Evolutionary conservation across 2,329 filamentous ascomycete genomes (phyloP).

Genomic region (Colletotrichum lentis): DNA sequence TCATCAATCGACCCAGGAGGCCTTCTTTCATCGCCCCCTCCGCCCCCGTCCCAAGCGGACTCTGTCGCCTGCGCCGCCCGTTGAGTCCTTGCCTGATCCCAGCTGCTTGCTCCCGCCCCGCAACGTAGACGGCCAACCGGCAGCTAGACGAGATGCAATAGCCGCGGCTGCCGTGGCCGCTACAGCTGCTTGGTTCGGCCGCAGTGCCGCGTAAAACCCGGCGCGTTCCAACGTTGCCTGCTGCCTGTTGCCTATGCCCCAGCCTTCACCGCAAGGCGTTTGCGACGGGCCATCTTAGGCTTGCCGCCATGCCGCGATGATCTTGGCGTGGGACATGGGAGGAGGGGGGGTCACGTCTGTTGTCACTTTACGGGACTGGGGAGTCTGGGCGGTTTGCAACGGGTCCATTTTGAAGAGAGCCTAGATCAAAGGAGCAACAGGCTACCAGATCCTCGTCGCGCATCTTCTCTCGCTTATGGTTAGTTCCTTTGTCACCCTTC

Average conservation of each 20-base stretch:
- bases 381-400: not conserved
- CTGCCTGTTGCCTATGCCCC: too few relatives aligned
- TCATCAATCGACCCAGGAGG: slow-evolving; percentile 8
- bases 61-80: slow-evolving; percentile 17
- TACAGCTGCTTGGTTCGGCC: not conserved
- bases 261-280: slow-evolving; percentile 1
- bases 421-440: slow-evolving; percentile 19
- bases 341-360: not conserved
- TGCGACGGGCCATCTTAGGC: slow-evolving; percentile 20
- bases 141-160: not conserved
- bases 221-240: not conserved
- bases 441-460: slow-evolving; percentile 17
- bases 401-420: not conserved
- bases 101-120: slow-evolving; percentile 21
- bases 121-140: slow-evolving; percentile 1
- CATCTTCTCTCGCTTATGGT: not conserved
- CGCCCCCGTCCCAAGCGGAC: not conserved
- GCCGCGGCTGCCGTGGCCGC: slow-evolving; percentile 1
- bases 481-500: not conserved
- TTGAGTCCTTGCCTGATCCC: slow-evolving; percentile 19
- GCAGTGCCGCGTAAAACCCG: not conserved
- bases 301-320: slow-evolving; percentile 24
- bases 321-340: slow-evolving; percentile 18
- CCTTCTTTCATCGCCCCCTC: not conserved
- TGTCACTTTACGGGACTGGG: slow-evolving; percentile 7